Evolutionary conservation across 495 filamentous ascomycete species (phyloP).

Genomic region (Neurospora sp.): DNA sequence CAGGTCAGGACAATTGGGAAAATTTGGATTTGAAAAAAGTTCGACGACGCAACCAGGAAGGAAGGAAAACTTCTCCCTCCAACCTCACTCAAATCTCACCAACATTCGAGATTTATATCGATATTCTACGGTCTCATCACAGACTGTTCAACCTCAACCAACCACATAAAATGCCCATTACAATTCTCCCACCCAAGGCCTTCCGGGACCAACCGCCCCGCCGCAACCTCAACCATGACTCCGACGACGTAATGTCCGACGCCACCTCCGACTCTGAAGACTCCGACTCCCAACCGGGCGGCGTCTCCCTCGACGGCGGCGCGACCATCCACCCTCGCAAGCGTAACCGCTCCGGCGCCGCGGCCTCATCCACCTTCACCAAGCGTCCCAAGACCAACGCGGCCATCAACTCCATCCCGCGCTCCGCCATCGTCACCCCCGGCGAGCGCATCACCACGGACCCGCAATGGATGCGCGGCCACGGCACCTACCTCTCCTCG

Average conservation of each 20-base stretch:
- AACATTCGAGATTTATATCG: background rate
- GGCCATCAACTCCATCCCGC: background rate
- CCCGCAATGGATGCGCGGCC: conserved; percentile 95
- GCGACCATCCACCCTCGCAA: conserved; percentile 42
- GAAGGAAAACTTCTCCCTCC: background rate
- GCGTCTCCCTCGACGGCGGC: conserved; percentile 44
- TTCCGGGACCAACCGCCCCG: conserved; percentile 7
- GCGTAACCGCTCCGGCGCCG: background rate
- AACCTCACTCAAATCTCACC: background rate
- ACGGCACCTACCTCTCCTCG: conserved; percentile 64
- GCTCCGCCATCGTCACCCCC: conserved; percentile 63
- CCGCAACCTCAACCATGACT: conserved; percentile 2
- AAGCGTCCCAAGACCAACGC: conserved; percentile 15
- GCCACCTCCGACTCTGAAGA: conserved; percentile 15
- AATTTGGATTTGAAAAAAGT: background rate
- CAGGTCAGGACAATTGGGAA: background rate
- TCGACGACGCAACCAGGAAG: background rate
- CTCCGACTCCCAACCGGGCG: conserved; percentile 35
- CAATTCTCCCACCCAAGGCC: conserved; percentile 58
- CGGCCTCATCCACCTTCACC: background rate
- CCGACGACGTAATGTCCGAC: conserved; percentile 13
- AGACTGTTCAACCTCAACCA: background rate
- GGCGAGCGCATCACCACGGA: conserved; percentile 82
- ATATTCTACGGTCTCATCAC: background rate
- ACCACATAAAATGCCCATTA: conserved; percentile 57